Percentiles rank a stretch among this genome's conserved stretches.
Evolutionary conservation across 345 rosid species (phyloP).

Genomic region (Nephelium lappaceum): DNA sequence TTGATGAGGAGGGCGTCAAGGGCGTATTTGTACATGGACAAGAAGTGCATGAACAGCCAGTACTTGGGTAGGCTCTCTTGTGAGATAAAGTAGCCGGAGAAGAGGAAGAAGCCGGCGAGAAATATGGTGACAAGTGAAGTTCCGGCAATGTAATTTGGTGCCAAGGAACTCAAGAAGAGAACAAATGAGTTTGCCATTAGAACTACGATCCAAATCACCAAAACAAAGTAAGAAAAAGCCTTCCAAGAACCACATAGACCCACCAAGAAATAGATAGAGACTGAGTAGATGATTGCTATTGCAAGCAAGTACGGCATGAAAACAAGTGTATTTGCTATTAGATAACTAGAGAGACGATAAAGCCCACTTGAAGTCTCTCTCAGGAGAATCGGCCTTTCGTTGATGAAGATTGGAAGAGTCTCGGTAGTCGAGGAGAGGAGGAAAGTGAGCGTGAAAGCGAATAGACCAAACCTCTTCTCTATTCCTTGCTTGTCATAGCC

Average conservation of each 20-base stretch:
- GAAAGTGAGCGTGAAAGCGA: conserved; percentile 93
- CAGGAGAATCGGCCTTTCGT: conserved; percentile 78
- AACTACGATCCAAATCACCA: conserved; percentile 74
- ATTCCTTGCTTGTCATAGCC: conserved; percentile 74
- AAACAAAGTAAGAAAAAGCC: conserved; percentile 74
- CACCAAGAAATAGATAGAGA: conserved; percentile 74
- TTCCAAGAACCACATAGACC: conserved; percentile 82
- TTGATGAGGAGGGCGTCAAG: conserved; percentile 84
- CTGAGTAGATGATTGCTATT: conserved; percentile 64
- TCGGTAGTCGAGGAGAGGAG: conserved; percentile 95
- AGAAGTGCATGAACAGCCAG: conserved; percentile 92
- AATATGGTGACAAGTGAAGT: conserved; percentile 74
- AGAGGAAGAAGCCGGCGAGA: conserved; percentile 79
- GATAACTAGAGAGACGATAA: conserved; percentile 80
- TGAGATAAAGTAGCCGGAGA: conserved; percentile 92
- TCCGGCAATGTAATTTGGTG: conserved; percentile 91
- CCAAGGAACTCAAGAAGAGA: conserved; percentile 80
- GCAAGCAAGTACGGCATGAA: conserved; percentile 82
- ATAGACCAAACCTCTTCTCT: conserved; percentile 79
- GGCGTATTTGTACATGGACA: conserved; percentile 93
- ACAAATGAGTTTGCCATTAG: conserved; percentile 93
- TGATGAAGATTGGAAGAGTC: conserved; percentile 89
- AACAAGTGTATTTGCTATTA: conserved; percentile 81
- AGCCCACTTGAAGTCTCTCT: conserved; percentile 84
- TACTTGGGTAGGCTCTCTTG: conserved; percentile 77